phyloP scores from a whole-genome alignment of 2,329 filamentous ascomycete genomes.

The Nemania sp. region DNA sequence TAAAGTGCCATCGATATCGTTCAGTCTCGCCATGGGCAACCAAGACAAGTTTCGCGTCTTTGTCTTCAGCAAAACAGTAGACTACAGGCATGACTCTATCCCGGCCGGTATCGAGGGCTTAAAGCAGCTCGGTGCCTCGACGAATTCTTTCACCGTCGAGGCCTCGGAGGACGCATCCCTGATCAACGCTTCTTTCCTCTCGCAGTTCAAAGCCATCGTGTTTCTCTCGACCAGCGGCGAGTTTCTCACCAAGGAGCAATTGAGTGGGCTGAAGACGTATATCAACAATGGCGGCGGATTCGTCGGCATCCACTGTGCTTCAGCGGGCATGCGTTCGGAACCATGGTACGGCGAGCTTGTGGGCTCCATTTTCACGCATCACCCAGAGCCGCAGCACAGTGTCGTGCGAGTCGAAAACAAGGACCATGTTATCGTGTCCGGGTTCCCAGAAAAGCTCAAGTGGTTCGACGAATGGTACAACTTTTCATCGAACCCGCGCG shows the following conservation, averaged over 20 bases:
- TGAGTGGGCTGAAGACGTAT: conserved; percentile 42
- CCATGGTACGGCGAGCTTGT: conserved; percentile 47
- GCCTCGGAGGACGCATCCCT: conserved; percentile 44
- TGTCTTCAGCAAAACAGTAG: conserved; percentile 46
- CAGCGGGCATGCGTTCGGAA: conserved; percentile 40
- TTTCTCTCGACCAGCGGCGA: conserved; percentile 48
- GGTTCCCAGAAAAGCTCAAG: conserved; percentile 28
- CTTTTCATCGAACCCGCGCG: conserved; percentile 42
- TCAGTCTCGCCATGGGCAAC: conserved; percentile 2
- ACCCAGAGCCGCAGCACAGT: conserved; percentile 45
- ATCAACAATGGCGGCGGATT: conserved; percentile 45
- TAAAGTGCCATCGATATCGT: not conserved
- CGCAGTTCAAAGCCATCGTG: conserved; percentile 43
- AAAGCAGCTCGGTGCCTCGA: conserved; percentile 36
- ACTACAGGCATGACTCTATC: conserved; percentile 48
- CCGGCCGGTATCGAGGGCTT: conserved; percentile 43
- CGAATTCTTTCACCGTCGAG: conserved; percentile 39
- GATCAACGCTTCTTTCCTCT: conserved; percentile 40
- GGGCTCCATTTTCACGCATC: conserved; percentile 45
- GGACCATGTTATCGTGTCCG: conserved; percentile 39
- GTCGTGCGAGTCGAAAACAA: conserved; percentile 39
- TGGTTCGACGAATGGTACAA: conserved; percentile 52
- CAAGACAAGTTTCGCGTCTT: conserved; percentile 40
- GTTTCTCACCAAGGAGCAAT: conserved; percentile 42
- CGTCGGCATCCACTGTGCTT: conserved; percentile 48